A percentile compares a stretch with the other conserved stretches of the same genome.
Conservation (phyloP, 371 early-diverging fungal genomes). For the Cladochytrium tenue region DNA sequence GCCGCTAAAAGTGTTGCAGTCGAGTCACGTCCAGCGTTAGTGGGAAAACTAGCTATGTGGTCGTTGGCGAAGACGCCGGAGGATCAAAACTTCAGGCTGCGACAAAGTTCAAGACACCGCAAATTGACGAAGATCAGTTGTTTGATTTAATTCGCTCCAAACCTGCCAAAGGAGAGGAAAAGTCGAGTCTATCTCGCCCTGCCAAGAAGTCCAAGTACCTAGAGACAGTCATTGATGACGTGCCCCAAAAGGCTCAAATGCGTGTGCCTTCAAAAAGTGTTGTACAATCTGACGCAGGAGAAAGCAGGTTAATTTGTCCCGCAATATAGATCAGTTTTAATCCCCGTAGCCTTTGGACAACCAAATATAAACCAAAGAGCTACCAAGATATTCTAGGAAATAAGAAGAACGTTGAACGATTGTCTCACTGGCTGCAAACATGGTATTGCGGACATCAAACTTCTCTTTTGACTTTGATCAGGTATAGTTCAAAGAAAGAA, state of each 20-base stretch:
- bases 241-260: slow-evolving; percentile 11
- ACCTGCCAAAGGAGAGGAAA: slow-evolving; percentile 39
- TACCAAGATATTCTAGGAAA: slow-evolving; percentile 93
- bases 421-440: slow-evolving; percentile 74
- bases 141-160: slow-evolving; percentile 73
- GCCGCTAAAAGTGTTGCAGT: slow-evolving; percentile 40
- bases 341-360: slow-evolving; percentile 99
- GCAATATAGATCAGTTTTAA: no score
- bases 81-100: slow-evolving; percentile 88
- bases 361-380: slow-evolving; percentile 89
- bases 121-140: slow-evolving; percentile 88
- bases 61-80: slow-evolving; percentile 94
- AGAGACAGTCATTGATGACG: not conserved
- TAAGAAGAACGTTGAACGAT: slow-evolving; percentile 64
- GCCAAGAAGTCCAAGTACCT: not conserved
- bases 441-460: slow-evolving; percentile 50
- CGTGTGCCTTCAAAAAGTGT: slow-evolving; percentile 5
- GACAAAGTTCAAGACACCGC: slow-evolving; percentile 66
- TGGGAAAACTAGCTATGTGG: slow-evolving; percentile 87
- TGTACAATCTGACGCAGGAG: no score
- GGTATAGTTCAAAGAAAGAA: slow-evolving; percentile 17
- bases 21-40: slow-evolving; percentile 82
- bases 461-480: slow-evolving; percentile 5
- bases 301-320: no score
- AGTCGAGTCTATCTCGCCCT: slow-evolving; percentile 9